Conservation (phyloP, 1,139 yeast genomes). For the Scheffersomyces segobiensis region DNA sequence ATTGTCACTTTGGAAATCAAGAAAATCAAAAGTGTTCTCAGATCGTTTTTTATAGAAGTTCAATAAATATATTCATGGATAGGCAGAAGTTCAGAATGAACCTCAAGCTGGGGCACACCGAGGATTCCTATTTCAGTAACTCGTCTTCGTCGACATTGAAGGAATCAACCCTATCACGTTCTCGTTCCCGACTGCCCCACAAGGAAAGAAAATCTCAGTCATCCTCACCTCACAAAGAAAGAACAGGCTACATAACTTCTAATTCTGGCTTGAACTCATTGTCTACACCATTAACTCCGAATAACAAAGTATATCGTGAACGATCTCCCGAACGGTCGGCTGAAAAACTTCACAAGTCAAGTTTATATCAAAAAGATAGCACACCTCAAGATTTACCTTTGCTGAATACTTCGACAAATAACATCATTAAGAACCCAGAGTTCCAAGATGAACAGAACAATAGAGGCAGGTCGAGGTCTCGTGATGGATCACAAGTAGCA, state of each 20-base stretch:
- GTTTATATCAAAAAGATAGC: constrained; percentile 15
- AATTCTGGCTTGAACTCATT: not conserved
- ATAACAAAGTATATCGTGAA: constrained; percentile 12
- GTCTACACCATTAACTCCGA: not conserved
- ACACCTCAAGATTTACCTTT: constrained; percentile 17
- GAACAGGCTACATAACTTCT: not conserved
- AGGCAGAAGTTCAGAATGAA: not conserved
- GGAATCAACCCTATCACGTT: constrained; percentile 10
- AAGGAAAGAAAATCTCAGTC: constrained; percentile 4
- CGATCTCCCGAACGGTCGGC: constrained; percentile 15
- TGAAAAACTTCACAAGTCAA: constrained; percentile 17
- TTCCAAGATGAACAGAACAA: constrained; percentile 17
- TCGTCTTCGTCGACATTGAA: not conserved
- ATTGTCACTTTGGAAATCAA: not conserved
- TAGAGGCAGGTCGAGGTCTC: constrained; percentile 27
- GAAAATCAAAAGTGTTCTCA: not conserved
- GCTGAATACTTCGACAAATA: constrained; percentile 17
- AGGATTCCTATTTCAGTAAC: not conserved
- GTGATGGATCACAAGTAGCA: constrained; percentile 10
- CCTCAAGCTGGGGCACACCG: not conserved
- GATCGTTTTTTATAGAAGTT: not conserved
- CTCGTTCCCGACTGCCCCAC: constrained; percentile 25
- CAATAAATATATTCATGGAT: not conserved
- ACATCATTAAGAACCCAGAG: constrained; percentile 12
- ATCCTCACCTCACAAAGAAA: constrained; percentile 4